Conservation (phyloP, 768 basidiomycete genomes). For the Chalciporus chontae region DNA sequence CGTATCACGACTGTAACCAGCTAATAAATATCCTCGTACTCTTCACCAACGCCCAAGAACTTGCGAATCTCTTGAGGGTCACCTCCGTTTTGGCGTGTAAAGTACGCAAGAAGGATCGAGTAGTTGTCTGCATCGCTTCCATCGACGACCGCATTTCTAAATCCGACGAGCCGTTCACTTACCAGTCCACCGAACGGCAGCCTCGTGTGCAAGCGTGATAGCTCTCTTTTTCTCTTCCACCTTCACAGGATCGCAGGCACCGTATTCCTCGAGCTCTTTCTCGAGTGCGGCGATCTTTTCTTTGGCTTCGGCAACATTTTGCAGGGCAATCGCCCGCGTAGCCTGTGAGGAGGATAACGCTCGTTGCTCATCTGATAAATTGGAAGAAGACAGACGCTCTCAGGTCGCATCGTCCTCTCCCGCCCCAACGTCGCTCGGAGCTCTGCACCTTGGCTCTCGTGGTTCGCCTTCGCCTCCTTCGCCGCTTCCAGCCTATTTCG, state of each 20-base stretch:
- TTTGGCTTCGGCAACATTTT: conserved; percentile 45
- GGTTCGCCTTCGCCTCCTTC: conserved; percentile 41
- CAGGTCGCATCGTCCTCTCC: conserved; percentile 53
- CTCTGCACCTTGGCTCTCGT: conserved; percentile 49
- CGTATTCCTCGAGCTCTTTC: conserved; percentile 71
- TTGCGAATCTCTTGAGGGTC: conserved; percentile 61
- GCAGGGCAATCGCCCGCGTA: conserved; percentile 51
- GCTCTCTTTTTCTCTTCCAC: conserved; percentile 76
- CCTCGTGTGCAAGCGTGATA: conserved; percentile 75
- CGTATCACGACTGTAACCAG: too few relatives aligned
- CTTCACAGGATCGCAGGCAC: conserved; percentile 79
- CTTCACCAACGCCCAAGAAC: conserved; percentile 63
- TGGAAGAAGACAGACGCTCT: conserved; percentile 43
- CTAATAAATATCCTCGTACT: conserved; percentile 70
- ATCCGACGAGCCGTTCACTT: conserved; percentile 20
- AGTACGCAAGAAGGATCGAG: conserved; percentile 57
- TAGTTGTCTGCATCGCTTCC: conserved; percentile 56
- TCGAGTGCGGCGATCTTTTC: conserved; percentile 51
- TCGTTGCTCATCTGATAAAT: neutral
- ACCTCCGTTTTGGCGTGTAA: conserved; percentile 58
- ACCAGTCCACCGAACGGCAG: conserved; percentile 89
- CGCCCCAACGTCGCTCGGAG: conserved; percentile 42
- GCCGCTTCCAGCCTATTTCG: conserved; percentile 51
- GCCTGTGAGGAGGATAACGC: conserved; percentile 39
- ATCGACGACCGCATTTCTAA: conserved; percentile 1